Conservation (phyloP, 176 grass and related monocot genomes). For the Carex scoparia region DNA sequence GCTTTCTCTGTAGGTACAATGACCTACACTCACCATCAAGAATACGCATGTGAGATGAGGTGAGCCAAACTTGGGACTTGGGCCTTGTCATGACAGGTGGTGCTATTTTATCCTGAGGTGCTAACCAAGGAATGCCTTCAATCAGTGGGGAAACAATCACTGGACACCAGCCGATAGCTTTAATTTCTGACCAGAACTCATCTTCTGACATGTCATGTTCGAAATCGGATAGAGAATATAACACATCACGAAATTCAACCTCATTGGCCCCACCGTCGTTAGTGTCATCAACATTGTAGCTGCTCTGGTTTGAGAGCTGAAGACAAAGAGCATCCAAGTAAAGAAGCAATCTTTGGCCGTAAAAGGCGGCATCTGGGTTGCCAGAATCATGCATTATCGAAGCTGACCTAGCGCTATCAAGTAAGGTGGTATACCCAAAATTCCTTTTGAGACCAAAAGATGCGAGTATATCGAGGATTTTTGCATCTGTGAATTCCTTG, state of each 20-base stretch:
- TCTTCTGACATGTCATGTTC: conserved; percentile 73
- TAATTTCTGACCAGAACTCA: conserved; percentile 83
- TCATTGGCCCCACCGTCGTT: conserved; percentile 17
- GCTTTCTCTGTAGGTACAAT: conserved; percentile 75
- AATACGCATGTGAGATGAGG: conserved; percentile 81
- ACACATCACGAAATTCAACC: conserved; percentile 15
- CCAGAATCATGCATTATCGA: conserved; percentile 63
- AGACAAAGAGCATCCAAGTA: conserved; percentile 70
- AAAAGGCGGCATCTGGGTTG: conserved; percentile 37
- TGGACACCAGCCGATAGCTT: conserved; percentile 80
- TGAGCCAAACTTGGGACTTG: conserved; percentile 86
- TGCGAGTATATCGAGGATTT: conserved; percentile 68
- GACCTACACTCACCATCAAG: conserved; percentile 74
- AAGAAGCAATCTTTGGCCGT: conserved; percentile 54
- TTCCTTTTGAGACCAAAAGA: conserved; percentile 79
- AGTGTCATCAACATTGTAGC: conserved; percentile 34
- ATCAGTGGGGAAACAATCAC: conserved; percentile 58
- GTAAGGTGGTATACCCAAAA: conserved; percentile 66
- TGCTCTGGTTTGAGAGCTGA: conserved; percentile 44
- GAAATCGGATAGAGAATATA: conserved; percentile 60
- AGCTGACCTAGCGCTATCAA: conserved; percentile 83
- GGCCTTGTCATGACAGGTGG: conserved; percentile 70
- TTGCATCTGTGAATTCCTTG: conserved; percentile 50
- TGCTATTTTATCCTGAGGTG: conserved; percentile 65
- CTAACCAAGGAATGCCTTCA: conserved; percentile 77